phyloP scores from a whole-genome alignment of 495 filamentous ascomycete species.

The Peziza echinospora region DNA sequence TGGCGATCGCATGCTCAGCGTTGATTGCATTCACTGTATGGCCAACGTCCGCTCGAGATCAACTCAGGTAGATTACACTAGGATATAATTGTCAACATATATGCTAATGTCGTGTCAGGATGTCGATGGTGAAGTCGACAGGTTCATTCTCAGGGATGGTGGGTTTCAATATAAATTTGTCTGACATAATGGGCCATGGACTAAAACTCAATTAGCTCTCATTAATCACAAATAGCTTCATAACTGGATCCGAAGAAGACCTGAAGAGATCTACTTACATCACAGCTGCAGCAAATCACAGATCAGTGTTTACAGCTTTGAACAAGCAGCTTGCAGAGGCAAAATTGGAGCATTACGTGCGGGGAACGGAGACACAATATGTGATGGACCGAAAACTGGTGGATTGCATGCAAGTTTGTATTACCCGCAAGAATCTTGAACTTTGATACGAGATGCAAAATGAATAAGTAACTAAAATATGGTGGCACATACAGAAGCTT shows the following conservation, averaged over 20 bases:
- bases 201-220: slow-evolving; percentile 28
- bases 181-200: no score
- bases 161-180: neutral
- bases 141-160: slow-evolving; percentile 54
- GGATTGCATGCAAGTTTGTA: slow-evolving; percentile 45
- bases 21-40: slow-evolving; percentile 58
- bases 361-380: slow-evolving; percentile 68
- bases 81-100: neutral
- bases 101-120: neutral
- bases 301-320: slow-evolving; percentile 45
- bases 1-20: slow-evolving; percentile 58
- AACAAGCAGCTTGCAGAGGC: slow-evolving; percentile 67
- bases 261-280: slow-evolving; percentile 39
- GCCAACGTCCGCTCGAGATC: slow-evolving; percentile 56
- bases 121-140: slow-evolving; percentile 43
- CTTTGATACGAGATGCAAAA: neutral
- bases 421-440: no score
- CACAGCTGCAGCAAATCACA: slow-evolving; percentile 44
- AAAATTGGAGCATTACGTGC: slow-evolving; percentile 71
- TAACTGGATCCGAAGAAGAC: slow-evolving; percentile 67
- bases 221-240: slow-evolving; percentile 63
- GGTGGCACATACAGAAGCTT: slow-evolving; percentile 39
- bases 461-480: neutral
- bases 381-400: slow-evolving; percentile 57
- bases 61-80: slow-evolving; percentile 39